Conservation (phyloP, 208 protist genomes). For the Leptomonas seymouri region DNA sequence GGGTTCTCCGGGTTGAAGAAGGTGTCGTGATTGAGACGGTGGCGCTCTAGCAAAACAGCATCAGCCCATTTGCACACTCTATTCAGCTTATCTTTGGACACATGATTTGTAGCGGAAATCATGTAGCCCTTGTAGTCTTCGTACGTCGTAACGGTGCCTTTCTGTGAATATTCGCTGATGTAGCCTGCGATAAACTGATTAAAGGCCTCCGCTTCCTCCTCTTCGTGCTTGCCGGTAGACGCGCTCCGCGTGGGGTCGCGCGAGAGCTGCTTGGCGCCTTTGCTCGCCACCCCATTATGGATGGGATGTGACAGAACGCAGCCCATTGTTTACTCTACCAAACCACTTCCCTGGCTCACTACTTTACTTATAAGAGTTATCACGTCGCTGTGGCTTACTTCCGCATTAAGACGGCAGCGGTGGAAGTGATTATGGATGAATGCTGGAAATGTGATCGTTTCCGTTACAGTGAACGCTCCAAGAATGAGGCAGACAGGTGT, state of each 20-base stretch:
- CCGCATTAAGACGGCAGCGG: no score
- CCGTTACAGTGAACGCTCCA: no score
- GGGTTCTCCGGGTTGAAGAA: slow-evolving; percentile 66
- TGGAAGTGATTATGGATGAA: no score
- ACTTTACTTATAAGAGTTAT: not conserved
- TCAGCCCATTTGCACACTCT: slow-evolving; percentile 72
- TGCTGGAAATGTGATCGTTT: no score
- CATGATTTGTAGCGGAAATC: slow-evolving; percentile 47
- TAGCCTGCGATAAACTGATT: slow-evolving; percentile 40
- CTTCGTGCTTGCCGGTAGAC: slow-evolving; percentile 4
- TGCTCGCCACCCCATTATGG: slow-evolving; percentile 3
- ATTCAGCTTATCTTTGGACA: slow-evolving; percentile 58
- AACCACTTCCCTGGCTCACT: not conserved
- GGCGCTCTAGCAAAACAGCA: slow-evolving; percentile 39
- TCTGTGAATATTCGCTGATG: slow-evolving; percentile 29
- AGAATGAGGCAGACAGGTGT: no score
- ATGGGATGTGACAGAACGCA: slow-evolving; percentile 26
- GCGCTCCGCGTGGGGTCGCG: not conserved
- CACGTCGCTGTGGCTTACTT: no score
- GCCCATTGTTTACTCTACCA: slow-evolving; percentile 28
- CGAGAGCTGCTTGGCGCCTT: not conserved
- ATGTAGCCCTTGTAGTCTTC: slow-evolving; percentile 67
- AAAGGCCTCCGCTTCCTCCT: slow-evolving; percentile 11
- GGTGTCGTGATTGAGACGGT: slow-evolving; percentile 44
- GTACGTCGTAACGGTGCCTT: slow-evolving; percentile 40